phyloP scores from a whole-genome alignment of 257 asterid genomes.

The Solanum arcanum region DNA sequence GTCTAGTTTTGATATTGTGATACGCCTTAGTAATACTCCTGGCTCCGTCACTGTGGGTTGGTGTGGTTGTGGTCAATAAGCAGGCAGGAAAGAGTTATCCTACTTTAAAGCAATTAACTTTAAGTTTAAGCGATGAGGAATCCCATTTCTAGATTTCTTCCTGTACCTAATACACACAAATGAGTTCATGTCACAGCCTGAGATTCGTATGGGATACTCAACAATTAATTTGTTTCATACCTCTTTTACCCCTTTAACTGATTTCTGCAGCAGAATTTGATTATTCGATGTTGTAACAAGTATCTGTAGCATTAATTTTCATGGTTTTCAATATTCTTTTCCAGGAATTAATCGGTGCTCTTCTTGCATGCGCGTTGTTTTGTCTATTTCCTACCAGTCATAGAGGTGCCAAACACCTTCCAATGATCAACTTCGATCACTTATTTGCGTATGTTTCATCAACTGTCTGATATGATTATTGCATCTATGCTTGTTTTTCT shows the following conservation, averaged over 20 bases:
- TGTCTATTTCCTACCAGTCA: constrained; percentile 64
- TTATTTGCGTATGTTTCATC: constrained; percentile 64
- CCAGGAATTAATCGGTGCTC: constrained; percentile 86
- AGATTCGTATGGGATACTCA: neutral
- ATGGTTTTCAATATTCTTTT: neutral
- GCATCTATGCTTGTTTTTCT: neutral
- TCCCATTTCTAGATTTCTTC: neutral
- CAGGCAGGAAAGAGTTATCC: neutral
- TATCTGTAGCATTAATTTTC: neutral
- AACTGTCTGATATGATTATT: neutral
- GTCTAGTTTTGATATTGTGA: neutral
- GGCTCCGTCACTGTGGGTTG: neutral
- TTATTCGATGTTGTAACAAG: neutral
- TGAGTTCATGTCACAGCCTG: neutral
- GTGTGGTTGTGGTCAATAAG: neutral
- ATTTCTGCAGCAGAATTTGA: neutral
- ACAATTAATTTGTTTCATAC: neutral
- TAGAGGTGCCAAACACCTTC: constrained; percentile 63
- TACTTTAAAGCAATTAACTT: neutral
- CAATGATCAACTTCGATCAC: constrained; percentile 60
- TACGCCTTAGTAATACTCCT: neutral
- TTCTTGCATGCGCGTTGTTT: constrained; percentile 72
- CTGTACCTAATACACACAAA: neutral
- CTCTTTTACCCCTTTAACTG: neutral
- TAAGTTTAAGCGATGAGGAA: neutral